These are phyloP conservation scores for Obba rivulosa DNA, from an alignment of 768 basidiomycete species.

Conservation along the genomic window DNA sequence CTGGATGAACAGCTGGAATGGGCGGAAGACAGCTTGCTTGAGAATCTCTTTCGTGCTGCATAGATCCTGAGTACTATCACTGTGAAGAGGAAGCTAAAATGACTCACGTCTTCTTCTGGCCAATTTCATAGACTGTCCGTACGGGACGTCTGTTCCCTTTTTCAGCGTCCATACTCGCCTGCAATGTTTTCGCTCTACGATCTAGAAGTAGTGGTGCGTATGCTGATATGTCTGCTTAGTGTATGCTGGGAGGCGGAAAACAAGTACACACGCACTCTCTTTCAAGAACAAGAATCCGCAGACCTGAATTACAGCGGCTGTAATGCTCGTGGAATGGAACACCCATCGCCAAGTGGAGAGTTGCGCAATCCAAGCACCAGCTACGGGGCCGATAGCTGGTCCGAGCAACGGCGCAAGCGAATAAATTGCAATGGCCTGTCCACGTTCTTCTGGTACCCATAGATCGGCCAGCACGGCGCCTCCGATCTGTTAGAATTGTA, in stretches of 20 bases:
- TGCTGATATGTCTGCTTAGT: constrained; percentile 10
- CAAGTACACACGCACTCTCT: constrained; percentile 50
- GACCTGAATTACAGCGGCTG: constrained; percentile 48
- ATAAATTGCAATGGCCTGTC: constrained; percentile 59
- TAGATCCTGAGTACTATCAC: background rate
- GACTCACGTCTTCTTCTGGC: constrained; percentile 35
- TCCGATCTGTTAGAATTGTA: constrained; percentile 30
- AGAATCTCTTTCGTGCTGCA: constrained; percentile 51
- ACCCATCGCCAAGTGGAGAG: constrained; percentile 72
- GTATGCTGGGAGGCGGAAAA: background rate
- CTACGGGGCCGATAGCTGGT: constrained; percentile 59
- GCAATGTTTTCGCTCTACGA: constrained; percentile 45
- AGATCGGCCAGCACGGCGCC: constrained; percentile 67
- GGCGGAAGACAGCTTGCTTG: constrained; percentile 51
- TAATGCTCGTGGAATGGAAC: constrained; percentile 69
- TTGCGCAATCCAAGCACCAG: constrained; percentile 64
- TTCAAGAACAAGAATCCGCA: constrained; percentile 51
- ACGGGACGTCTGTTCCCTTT: constrained; percentile 35
- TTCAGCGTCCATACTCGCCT: constrained; percentile 41
- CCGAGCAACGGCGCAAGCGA: constrained; percentile 63
- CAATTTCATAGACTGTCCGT: constrained; percentile 41
- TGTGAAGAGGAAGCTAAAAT: background rate
- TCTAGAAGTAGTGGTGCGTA: constrained; percentile 33
- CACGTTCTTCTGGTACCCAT: constrained; percentile 58
- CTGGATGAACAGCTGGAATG: constrained; percentile 52